Evolutionary conservation across 176 grass and related monocot species (phyloP), one percentile per base, ranked within the genome.

Genomic region (Eragrostis nindensis): DNA sequence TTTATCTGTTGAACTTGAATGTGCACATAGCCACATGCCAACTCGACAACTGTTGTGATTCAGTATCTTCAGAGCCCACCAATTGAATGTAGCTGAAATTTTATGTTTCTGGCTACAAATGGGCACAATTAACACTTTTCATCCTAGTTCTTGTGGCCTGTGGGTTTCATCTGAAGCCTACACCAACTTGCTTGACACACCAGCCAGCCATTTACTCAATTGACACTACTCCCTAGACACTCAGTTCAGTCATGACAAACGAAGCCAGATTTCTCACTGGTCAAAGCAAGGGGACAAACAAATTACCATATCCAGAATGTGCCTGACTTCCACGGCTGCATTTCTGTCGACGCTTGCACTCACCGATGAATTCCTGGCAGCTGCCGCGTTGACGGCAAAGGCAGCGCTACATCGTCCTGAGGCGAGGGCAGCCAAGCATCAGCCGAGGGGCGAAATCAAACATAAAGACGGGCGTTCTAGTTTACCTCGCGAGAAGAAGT

Each of bases 221-320:
- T 62, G 73, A 29, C 38, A 39, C 71, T 11, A 79, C 11, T 66
- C 27, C n/a, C 17, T 78, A 24, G 60, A 36, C 32, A 68, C 0
- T 6, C 32, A 9, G 47, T 57, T 82, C 1, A 12, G 11, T 83
- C 26, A 56, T 2, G 2, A 80, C 8, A 62, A 41, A 76, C 11
- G 54, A 45, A 64, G 6, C 36, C 25, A 27, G 46, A 70, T 21
- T 68, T 54, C 47, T 41, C 30, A 66, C 15, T 67, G 18, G 21
- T 53, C 46, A 53, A 27, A 27, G 22, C 57, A 61, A 32, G 0
- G 21, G 0, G 12, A 16, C 13, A 29, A 55, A 13, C 30, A 55
- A 53, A 30, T 55, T 84, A 95, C 96, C 96, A 91, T 71, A 80
- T 98, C 88, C 70, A 98, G 75, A 84, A 98, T 86, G 71, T 84